Base-by-base conservation (phyloP, 1,284 basidiomycete genomes). In the Anthracocystis walkeri region DNA sequence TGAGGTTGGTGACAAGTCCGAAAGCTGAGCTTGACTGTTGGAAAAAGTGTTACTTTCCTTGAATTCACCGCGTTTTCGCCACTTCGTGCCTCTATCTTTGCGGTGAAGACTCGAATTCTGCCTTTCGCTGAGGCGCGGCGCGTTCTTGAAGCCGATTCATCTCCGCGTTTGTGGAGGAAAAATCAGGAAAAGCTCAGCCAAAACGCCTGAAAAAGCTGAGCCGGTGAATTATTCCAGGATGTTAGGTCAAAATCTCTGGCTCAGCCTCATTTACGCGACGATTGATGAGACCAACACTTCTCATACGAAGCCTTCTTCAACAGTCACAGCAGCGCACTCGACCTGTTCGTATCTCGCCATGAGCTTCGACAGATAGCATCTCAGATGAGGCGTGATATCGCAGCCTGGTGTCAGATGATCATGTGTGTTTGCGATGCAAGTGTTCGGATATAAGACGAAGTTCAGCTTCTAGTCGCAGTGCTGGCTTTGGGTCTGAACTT, bases 401-500 rank as follows among this genome's bases (percentile, higher is more conserved):
- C 33, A 38, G 35, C 2, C 35, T 38, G 35, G 14, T 16, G 35
- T 16, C 12, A 16, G 35, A 16, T 2, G 35, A 16, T 38, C 12
- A 38, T 14, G 35, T 38, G 14, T 6, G 35, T 16, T 38, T 38
- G 14, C 35, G 16, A 38, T 38, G 14, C 12, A 16, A 38, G 35
- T 16, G 35, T 38, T 33, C 12, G 35, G 14, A 38, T 2, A 12
- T 16, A 12, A 38, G 35, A 38, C 35, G 16, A 38, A 8, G 11
- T 25, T 6, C 12, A 7, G 10, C n/a, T 18, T 20, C 14, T 31
- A 68, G 7, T 74, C 55, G 61, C 65, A 68, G 56, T 62, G 53
- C 55, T 74, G 71, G 42, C 65, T 68, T 18, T 65, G 65, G 21
- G 54, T 44, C 42, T 74, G 71, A 31, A 65, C 54, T 51, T 74